A percentile compares a stretch with the other conserved stretches of the same genome.
Evolutionary conservation across 345 rosid species (phyloP).

Genomic region (Acer negundo): DNA sequence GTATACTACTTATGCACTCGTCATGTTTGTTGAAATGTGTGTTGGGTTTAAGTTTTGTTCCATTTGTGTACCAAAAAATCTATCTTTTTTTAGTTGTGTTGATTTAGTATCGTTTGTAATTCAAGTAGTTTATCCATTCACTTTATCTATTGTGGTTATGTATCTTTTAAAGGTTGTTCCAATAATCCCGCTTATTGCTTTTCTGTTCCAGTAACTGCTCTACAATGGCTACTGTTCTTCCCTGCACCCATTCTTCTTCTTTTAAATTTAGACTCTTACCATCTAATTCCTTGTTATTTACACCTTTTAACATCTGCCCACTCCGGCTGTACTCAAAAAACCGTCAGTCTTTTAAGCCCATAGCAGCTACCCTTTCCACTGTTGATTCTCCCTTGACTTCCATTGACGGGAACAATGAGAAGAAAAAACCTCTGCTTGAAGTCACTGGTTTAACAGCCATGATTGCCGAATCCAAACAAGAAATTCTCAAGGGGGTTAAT

Average conservation of each 20-base stretch:
- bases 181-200: neutral
- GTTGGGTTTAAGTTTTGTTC: too few species aligned
- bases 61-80: too few species aligned
- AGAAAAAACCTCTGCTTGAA: conserved; percentile 66
- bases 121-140: too few species aligned
- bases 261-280: conserved; percentile 3
- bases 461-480: conserved; percentile 74
- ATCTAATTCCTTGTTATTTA: neutral
- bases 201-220: conserved; percentile 6
- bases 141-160: too few species aligned
- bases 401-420: conserved; percentile 24
- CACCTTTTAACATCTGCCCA: conserved; percentile 8
- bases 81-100: too few species aligned
- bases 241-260: conserved; percentile 1
- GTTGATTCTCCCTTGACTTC: conserved; percentile 28
- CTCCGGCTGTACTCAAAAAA: neutral
- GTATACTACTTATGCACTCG: too few species aligned
- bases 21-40: too few species aligned
- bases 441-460: conserved; percentile 81
- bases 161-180: too few species aligned
- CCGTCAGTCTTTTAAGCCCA: conserved; percentile 8
- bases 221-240: conserved; percentile 13
- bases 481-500: conserved; percentile 83
- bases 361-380: conserved; percentile 32
- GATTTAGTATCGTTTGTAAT: too few species aligned